Conservation (phyloP, 805 yeast genomes). For the Wickerhamiella sergipiensis region DNA sequence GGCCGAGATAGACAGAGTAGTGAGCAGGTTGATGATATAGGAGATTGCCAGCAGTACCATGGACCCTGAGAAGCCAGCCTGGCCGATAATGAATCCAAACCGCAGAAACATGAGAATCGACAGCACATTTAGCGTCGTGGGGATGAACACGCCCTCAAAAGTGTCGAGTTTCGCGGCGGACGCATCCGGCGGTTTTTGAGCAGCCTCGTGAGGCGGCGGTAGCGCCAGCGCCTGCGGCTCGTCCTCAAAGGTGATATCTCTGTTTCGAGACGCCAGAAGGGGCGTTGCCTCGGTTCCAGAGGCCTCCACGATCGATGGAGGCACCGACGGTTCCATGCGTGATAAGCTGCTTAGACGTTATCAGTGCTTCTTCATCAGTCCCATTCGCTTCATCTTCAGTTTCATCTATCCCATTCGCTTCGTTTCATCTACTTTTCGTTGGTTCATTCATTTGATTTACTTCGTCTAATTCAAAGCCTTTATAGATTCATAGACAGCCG, state of each 20-base stretch:
- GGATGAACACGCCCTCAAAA: constrained; percentile 80
- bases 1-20: constrained; percentile 84
- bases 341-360: background rate
- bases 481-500: no score
- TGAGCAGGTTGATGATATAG: constrained; percentile 66
- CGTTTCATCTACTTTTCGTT: no score
- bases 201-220: background rate
- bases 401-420: no score
- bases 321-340: background rate
- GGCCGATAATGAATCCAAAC: constrained; percentile 91
- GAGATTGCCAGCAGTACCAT: constrained; percentile 53
- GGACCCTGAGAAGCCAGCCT: constrained; percentile 79
- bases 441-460: no score
- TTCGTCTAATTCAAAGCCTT: no score
- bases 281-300: constrained; percentile 4
- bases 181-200: background rate
- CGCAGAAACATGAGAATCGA: constrained; percentile 91
- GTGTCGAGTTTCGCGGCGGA: constrained; percentile 50
- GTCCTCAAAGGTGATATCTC: constrained; percentile 5
- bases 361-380: no score
- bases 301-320: background rate
- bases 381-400: no score
- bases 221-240: background rate
- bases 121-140: constrained; percentile 82
- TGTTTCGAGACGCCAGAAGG: background rate